Evolutionary conservation across 129 eudicot genomes (phyloP).

Genomic region (Lactuca saligna): DNA sequence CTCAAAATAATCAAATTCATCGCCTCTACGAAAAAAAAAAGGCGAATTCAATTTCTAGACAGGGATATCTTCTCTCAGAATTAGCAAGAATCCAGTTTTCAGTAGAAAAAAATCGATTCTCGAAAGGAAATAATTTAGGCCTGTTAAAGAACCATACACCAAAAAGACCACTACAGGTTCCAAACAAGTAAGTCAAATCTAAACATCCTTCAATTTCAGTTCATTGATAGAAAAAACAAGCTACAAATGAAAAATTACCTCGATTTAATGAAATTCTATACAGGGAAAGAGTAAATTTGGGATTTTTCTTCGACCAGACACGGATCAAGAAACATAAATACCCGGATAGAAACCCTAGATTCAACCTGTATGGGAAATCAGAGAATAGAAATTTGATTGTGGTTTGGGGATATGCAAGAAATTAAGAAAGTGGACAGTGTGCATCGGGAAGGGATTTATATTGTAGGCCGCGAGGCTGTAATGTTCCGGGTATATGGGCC

Average conservation of each 20-base stretch:
- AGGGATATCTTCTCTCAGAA: slow-evolving; percentile 1
- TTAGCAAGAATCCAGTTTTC: not conserved
- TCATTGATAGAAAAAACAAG: slow-evolving; percentile 2
- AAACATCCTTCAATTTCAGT: slow-evolving; percentile 9
- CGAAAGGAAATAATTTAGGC: slow-evolving; percentile 23
- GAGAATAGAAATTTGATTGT: not conserved
- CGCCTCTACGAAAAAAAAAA: not conserved
- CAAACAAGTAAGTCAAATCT: slow-evolving; percentile 8
- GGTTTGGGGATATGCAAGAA: slow-evolving; percentile 22
- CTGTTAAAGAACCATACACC: slow-evolving; percentile 7
- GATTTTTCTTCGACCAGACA: not conserved
- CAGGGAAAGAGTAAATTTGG: slow-evolving; percentile 3
- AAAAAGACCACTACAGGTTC: not conserved
- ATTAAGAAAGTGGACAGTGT: slow-evolving; percentile 36
- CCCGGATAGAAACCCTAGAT: slow-evolving; percentile 14
- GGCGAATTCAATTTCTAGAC: not conserved
- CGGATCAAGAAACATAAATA: slow-evolving; percentile 6
- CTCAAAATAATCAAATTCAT: not conserved
- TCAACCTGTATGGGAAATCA: not conserved
- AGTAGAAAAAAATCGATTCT: slow-evolving; percentile 10
- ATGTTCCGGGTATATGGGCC: slow-evolving; percentile 32
- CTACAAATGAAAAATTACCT: slow-evolving; percentile 2
- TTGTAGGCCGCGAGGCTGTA: slow-evolving; percentile 27
- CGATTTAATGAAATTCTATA: slow-evolving; percentile 12
- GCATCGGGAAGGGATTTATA: slow-evolving; percentile 29